phyloP scores from a whole-genome alignment of 345 rosid species.

The Combretum micranthum region DNA sequence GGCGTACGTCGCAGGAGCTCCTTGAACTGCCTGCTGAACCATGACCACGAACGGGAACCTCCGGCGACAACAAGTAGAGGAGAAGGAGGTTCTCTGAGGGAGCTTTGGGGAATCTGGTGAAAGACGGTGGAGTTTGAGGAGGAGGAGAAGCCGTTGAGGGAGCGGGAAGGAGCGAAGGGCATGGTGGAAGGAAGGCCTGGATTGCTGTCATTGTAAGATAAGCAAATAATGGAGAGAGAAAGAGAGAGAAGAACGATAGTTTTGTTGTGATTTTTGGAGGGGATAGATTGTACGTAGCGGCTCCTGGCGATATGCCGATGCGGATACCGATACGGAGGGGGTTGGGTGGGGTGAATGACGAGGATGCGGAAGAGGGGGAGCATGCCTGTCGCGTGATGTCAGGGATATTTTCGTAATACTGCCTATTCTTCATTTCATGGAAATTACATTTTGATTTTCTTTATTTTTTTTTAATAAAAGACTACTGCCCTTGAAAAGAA shows the following conservation, averaged over 20 bases:
- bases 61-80: too few species aligned
- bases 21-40: conserved; percentile 67
- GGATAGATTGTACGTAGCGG: too few species aligned
- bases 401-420: too few species aligned
- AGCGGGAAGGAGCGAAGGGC: conserved; percentile 16
- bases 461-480: too few species aligned
- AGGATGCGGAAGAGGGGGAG: too few species aligned
- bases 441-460: too few species aligned
- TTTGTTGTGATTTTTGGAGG: neutral
- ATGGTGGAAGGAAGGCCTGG: conserved; percentile 22
- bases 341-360: too few species aligned
- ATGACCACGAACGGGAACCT: conserved; percentile 28
- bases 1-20: conserved; percentile 75
- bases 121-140: conserved; percentile 1
- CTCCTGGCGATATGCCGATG: too few species aligned
- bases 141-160: neutral
- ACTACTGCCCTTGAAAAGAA: too few species aligned
- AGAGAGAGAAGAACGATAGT: neutral
- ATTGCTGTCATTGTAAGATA: conserved; percentile 34
- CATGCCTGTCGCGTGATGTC: too few species aligned
- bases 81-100: conserved; percentile 10
- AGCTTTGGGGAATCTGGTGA: conserved; percentile 14
- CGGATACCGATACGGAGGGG: too few species aligned
- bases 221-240: conserved; percentile 1
- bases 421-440: too few species aligned